Evolutionary conservation across 208 protist species (phyloP), one percentile per base, ranked within the genome.

Genomic region (Leptomonas seymouri): DNA sequence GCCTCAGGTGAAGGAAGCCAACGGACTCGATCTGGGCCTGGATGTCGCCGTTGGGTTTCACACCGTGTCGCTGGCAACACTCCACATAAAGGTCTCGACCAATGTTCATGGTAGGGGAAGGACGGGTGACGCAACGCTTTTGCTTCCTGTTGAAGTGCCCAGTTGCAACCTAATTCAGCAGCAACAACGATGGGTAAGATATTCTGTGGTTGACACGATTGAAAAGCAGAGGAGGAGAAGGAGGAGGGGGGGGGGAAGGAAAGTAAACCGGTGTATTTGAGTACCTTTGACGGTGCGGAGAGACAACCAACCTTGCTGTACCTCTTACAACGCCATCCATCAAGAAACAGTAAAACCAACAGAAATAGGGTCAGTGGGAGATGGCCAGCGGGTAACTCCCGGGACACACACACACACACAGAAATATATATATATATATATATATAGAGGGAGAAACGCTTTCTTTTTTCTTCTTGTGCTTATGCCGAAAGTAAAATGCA

Each of bases 31-130:
- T 60, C 59, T 94, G 89, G 25, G 56, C 41, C 11, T 71, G 20
- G 14, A 96, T 89, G 21, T 89, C 75, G 27, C 61, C 78, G 56
- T 94, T 94, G 3, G 91, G 85, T 53, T 89, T 88, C 48, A 89
- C 85, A 27, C 65, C 59, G 58, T 86, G 74, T 6, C 67, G 42
- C 58, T 67, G 72, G 67, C 90, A 96, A 74, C 86, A 96, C 58
- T 89, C 84, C 44, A 67, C 56, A 78, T 96, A 96, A 12, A 93
- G 50, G 8, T 66, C 63, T 11, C 27, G 42, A n/a, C 50, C 57
- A 3, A 60, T 64, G 63, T 75, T 55, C 65, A 74, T 71, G 16
- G 23, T 36, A 20, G 18, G 7, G 15, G 27, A 20, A n/a, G 34
- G 18, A 27, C 23, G 49, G 18, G 49, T 23, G 16, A 14, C 4